These are phyloP conservation scores for Ustanciosporium gigantosporum DNA, from an alignment of 1,284 basidiomycete species.

Conservation along the genomic window DNA sequence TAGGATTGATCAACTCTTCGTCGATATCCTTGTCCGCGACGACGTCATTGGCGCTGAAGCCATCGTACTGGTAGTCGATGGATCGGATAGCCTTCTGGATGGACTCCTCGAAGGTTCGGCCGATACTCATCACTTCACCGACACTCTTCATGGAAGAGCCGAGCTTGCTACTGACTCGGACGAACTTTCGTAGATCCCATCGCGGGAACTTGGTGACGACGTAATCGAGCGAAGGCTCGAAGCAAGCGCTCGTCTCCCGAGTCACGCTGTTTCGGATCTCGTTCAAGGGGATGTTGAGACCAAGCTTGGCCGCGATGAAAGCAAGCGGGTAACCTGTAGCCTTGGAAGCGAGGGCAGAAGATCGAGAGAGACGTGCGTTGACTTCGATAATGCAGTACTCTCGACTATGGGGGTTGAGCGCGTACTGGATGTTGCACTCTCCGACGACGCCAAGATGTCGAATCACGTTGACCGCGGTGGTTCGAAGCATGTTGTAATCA, in stretches of 20 bases:
- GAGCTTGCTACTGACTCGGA: constrained; percentile 58
- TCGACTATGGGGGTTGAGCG: constrained; percentile 88
- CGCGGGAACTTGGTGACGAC: constrained; percentile 97
- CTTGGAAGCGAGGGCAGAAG: constrained; percentile 95
- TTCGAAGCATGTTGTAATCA: constrained; percentile 98
- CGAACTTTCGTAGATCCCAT: constrained; percentile 99
- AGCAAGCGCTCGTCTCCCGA: constrained; percentile 93
- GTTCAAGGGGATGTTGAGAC: constrained; percentile 92
- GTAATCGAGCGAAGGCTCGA: constrained; percentile 96
- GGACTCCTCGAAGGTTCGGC: constrained; percentile 95
- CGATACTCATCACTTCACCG: constrained; percentile 98
- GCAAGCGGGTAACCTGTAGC: constrained; percentile 97
- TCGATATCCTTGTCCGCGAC: constrained; percentile 73
- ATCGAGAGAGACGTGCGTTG: constrained; percentile 97
- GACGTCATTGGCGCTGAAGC: constrained; percentile 86
- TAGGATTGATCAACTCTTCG: constrained; percentile 82
- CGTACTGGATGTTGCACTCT: constrained; percentile 99
- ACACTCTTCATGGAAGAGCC: constrained; percentile 81
- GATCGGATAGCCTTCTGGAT: constrained; percentile 96
- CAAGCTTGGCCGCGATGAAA: constrained; percentile 97
- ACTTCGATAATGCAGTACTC: constrained; percentile 99
- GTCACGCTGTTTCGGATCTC: constrained; percentile 98
- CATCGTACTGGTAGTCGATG: constrained; percentile 90
- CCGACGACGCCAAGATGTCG: constrained; percentile 95
- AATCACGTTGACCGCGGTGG: constrained; percentile 96